A percentile compares a stretch with the other conserved stretches of the same genome.
Conservation (phyloP, 306 rosid genomes). For the Myrica gale region DNA sequence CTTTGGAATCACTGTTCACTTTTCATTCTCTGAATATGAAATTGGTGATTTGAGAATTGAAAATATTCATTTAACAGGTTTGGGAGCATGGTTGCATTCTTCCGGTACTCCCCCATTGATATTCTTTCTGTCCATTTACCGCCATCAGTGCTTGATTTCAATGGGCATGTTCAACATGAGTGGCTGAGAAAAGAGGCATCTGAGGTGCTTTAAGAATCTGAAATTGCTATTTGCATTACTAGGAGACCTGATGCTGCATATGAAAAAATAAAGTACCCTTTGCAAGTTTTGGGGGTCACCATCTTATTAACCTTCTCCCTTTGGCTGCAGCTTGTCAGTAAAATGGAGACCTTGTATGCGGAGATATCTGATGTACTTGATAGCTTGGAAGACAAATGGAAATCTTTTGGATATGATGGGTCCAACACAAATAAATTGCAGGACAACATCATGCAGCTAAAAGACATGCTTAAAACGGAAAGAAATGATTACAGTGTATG, state of each 20-base stretch:
- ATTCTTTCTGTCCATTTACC: slow-evolving; percentile 87
- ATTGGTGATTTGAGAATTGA: slow-evolving; percentile 27
- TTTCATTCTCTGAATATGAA: slow-evolving; percentile 18
- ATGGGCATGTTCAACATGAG: slow-evolving; percentile 60
- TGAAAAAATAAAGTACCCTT: slow-evolving; percentile 1
- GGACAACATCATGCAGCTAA: slow-evolving; percentile 59
- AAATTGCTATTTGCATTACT: slow-evolving; percentile 20
- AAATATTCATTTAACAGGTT: slow-evolving; percentile 52
- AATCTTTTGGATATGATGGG: slow-evolving; percentile 41
- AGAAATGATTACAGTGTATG: slow-evolving; percentile 77
- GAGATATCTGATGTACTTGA: slow-evolving; percentile 77
- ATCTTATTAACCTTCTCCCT: slow-evolving; percentile 20
- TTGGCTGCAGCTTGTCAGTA: slow-evolving; percentile 55
- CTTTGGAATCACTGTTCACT: slow-evolving; percentile 13
- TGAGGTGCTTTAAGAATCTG: slow-evolving; percentile 52
- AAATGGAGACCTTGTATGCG: slow-evolving; percentile 65
- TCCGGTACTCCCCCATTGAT: slow-evolving; percentile 87
- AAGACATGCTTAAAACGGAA: slow-evolving; percentile 66
- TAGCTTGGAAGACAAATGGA: slow-evolving; percentile 53
- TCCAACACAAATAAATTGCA: slow-evolving; percentile 50
- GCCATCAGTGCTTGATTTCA: slow-evolving; percentile 74
- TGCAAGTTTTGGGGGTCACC: slow-evolving; percentile 6
- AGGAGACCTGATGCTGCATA: slow-evolving; percentile 20
- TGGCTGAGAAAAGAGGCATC: slow-evolving; percentile 76
- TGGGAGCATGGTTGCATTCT: slow-evolving; percentile 95